A percentile compares a stretch with the other conserved stretches of the same genome.
Evolutionary conservation across 2,329 filamentous ascomycete species (phyloP).

Genomic region (Sclerotinia glacialis): DNA sequence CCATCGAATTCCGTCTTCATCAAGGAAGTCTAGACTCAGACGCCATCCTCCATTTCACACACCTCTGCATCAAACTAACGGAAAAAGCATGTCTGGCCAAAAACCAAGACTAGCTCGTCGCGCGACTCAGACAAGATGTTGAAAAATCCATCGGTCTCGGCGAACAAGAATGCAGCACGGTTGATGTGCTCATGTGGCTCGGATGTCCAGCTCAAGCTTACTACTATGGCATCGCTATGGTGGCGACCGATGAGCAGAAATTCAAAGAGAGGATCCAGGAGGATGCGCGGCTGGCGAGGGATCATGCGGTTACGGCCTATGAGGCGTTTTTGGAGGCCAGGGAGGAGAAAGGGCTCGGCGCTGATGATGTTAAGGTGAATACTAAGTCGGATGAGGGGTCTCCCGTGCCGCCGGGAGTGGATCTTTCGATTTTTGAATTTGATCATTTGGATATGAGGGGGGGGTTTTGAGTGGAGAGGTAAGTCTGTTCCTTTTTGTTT

Average conservation of each 20-base stretch:
- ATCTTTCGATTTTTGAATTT: no score
- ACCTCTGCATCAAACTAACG: conserved; percentile 25
- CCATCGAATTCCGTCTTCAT: conserved; percentile 36
- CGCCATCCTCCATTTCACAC: conserved; percentile 28
- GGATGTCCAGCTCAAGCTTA: conserved; percentile 1
- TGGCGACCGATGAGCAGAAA: background rate
- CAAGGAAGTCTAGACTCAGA: conserved; percentile 28
- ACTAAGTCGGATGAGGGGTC: no score
- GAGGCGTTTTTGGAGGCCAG: no score
- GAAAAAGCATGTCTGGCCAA: background rate
- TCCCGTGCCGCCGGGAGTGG: no score
- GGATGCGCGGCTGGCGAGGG: background rate
- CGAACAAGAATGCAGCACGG: background rate
- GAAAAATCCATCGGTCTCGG: background rate
- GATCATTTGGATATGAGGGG: no score
- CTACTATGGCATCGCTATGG: background rate
- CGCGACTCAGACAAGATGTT: background rate
- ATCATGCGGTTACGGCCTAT: no score
- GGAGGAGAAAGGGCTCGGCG: background rate
- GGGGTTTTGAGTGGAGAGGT: no score
- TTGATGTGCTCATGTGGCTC: conserved; percentile 9
- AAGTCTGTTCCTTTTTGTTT: no score
- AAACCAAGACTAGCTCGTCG: background rate
- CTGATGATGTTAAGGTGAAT: no score
- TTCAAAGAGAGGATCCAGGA: background rate